Conservation (phyloP, 2,329 filamentous ascomycete genomes). For the Trichoderma arundinaceum region DNA sequence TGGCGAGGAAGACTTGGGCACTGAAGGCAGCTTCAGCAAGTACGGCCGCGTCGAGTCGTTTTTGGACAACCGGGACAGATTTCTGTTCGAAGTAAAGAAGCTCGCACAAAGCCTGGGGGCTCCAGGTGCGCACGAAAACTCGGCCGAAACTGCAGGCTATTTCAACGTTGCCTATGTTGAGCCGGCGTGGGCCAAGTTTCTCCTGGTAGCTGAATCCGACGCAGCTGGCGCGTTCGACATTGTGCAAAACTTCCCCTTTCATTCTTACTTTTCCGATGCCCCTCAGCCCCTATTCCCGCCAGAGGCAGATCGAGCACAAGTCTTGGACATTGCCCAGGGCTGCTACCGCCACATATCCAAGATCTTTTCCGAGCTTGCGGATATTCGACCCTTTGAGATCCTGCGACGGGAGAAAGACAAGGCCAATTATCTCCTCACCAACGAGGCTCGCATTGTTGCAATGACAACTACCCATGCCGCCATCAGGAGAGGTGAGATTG, state of each 20-base stretch:
- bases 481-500: constrained; percentile 90
- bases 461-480: constrained; percentile 99
- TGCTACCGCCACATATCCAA: constrained; percentile 88
- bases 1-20: constrained; percentile 91
- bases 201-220: constrained; percentile 60
- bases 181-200: constrained; percentile 87
- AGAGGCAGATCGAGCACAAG: constrained; percentile 66
- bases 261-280: constrained; percentile 83
- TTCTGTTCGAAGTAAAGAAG: constrained; percentile 82
- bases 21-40: constrained; percentile 88
- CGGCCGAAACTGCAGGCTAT: constrained; percentile 95
- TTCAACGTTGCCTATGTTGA: constrained; percentile 92
- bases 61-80: constrained; percentile 80
- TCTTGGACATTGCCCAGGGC: constrained; percentile 77
- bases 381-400: constrained; percentile 95
- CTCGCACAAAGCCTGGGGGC: constrained; percentile 84
- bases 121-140: constrained; percentile 92
- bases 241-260: constrained; percentile 81
- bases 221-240: constrained; percentile 66
- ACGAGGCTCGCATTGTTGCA: constrained; percentile 94
- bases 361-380: constrained; percentile 89
- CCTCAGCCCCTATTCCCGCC: constrained; percentile 83
- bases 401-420: constrained; percentile 87
- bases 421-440: constrained; percentile 92
- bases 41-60: constrained; percentile 94